Evolutionary conservation across 2,329 filamentous ascomycete species (phyloP).

Genomic region (Diaporthe velutina): DNA sequence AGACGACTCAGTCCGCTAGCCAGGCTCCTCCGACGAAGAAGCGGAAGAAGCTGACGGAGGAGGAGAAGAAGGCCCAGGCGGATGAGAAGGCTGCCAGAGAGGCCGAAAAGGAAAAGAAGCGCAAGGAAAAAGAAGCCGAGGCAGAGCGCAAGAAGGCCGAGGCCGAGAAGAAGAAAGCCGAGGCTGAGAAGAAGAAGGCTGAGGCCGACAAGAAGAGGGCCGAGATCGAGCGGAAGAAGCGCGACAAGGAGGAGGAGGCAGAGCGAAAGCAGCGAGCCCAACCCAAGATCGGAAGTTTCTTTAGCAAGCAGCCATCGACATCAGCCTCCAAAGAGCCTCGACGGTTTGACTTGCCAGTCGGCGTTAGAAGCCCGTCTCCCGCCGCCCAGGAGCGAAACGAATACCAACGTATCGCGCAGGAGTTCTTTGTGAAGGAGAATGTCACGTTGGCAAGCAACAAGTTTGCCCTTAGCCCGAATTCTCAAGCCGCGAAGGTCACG

Average conservation of each 20-base stretch:
- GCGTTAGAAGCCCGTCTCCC: constrained; percentile 39
- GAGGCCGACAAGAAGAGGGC: constrained; percentile 49
- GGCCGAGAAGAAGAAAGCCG: constrained; percentile 55
- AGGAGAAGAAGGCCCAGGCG: constrained; percentile 52
- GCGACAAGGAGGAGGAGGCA: constrained; percentile 61
- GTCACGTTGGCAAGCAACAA: constrained; percentile 76
- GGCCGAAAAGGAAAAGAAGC: constrained; percentile 48
- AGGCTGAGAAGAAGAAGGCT: constrained; percentile 49
- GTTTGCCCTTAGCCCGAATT: constrained; percentile 70
- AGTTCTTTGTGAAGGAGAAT: constrained; percentile 83
- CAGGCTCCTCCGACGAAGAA: constrained; percentile 57
- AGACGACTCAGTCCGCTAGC: constrained; percentile 40
- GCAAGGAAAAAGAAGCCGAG: constrained; percentile 47
- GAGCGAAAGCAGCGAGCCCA: constrained; percentile 63
- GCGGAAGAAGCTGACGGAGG: constrained; percentile 57
- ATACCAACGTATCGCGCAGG: constrained; percentile 80
- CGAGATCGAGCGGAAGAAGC: constrained; percentile 50
- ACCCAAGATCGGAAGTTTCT: constrained; percentile 61
- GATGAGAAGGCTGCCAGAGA: constrained; percentile 54
- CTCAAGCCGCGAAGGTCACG: constrained; percentile 62
- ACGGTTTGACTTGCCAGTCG: constrained; percentile 40
- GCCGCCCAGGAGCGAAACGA: constrained; percentile 52
- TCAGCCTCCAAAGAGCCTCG: constrained; percentile 55
- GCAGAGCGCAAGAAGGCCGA: constrained; percentile 44
- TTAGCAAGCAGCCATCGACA: constrained; percentile 51